A percentile compares a stretch with the other conserved stretches of the same genome.
Evolutionary conservation across 1,284 basidiomycete genomes (phyloP).

Genomic region (Rhizopogon hawkerae): DNA sequence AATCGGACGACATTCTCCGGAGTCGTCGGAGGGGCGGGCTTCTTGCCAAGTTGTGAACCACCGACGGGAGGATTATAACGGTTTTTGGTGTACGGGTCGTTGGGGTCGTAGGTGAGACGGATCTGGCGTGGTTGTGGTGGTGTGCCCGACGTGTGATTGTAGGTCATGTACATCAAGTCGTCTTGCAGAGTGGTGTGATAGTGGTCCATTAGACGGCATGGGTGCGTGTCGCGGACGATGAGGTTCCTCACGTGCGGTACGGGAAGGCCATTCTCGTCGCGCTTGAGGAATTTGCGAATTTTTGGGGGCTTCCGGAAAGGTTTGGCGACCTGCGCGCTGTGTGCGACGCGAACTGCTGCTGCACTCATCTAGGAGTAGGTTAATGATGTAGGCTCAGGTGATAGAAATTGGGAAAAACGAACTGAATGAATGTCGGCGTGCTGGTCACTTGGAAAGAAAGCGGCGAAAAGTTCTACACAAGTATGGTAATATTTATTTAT

Average conservation of each 20-base stretch:
- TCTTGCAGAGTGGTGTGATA: conserved; percentile 79
- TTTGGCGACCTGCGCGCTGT: conserved; percentile 23
- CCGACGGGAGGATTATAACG: conserved; percentile 69
- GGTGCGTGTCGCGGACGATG: conserved; percentile 62
- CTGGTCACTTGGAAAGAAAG: not conserved
- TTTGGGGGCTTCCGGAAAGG: conserved; percentile 41
- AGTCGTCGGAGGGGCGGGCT: conserved; percentile 54
- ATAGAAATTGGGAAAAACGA: not conserved
- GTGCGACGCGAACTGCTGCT: not conserved
- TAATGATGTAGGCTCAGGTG: not conserved
- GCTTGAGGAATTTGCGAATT: conserved; percentile 38
- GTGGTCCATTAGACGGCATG: conserved; percentile 75
- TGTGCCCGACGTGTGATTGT: conserved; percentile 61
- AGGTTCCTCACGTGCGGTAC: conserved; percentile 53
- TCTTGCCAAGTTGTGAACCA: conserved; percentile 58
- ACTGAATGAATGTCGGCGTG: not conserved
- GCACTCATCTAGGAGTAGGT: conserved; percentile 10
- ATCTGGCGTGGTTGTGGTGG: conserved; percentile 49
- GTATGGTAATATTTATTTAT: no score
- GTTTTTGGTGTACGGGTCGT: conserved; percentile 72
- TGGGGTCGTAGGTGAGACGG: conserved; percentile 65
- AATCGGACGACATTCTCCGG: conserved; percentile 66
- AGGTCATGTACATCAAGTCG: conserved; percentile 93
- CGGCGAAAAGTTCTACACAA: no score
- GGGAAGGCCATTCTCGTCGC: conserved; percentile 49